Evolutionary conservation across 2,329 filamentous ascomycete genomes (phyloP).

Genomic region (Aureobasidium sp.): DNA sequence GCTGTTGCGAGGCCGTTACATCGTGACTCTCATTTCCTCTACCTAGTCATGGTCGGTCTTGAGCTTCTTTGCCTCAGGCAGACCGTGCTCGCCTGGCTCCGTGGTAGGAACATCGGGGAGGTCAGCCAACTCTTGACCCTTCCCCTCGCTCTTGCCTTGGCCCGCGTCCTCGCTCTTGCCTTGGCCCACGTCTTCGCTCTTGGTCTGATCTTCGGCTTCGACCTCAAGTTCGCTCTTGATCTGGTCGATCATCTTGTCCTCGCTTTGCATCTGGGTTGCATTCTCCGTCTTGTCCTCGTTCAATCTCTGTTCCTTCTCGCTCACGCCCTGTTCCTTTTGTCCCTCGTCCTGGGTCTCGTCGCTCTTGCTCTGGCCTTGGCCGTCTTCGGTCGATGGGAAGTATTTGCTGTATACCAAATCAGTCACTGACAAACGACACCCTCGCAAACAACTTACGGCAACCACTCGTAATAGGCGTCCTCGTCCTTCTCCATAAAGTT

Average conservation of each 20-base stretch:
- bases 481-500: conserved; percentile 74
- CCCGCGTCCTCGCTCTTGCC: background rate
- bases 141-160: conserved; percentile 16
- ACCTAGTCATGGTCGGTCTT: conserved; percentile 27
- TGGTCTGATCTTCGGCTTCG: background rate
- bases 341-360: background rate
- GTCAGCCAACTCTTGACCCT: conserved; percentile 27
- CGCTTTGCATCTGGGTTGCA: no score
- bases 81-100: conserved; percentile 35
- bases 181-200: background rate
- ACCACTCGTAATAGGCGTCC: conserved; percentile 55
- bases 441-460: conserved; percentile 63
- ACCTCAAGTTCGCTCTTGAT: background rate
- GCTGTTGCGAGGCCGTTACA: background rate
- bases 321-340: background rate
- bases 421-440: background rate
- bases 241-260: background rate
- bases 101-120: conserved; percentile 42
- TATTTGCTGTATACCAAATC: conserved; percentile 29
- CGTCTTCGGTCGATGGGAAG: conserved; percentile 38
- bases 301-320: no score
- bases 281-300: background rate
- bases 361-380: conserved; percentile 4
- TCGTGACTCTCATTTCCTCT: conserved; percentile 7
- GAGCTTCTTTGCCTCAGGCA: conserved; percentile 40